Evolutionary conservation across 345 rosid genomes (phyloP), one percentile per base, ranked within the genome.

Genomic region (Ricinus communis): DNA sequence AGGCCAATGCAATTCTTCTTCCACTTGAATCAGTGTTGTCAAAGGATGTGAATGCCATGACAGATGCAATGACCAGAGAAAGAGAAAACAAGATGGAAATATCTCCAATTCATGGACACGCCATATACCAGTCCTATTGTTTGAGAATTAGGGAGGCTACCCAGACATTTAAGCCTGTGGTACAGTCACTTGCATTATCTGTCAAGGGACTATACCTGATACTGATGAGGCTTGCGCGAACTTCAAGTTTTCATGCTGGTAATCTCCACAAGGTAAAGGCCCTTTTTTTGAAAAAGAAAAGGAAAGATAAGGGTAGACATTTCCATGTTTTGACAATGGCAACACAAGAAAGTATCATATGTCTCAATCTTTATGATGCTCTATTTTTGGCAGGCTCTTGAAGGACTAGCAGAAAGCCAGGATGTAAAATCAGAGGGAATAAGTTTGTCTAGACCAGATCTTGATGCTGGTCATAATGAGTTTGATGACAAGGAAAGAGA

Each of bases 161-260:
- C 74, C 90, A 85, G 84, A 80, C 78, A 72, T 77, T 89, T 73
- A 85, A 81, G 77, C 89, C 87, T 43, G 76, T 79, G 78, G 80
- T 87, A 63, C 90, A 88, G 69, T 80, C 96, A 65, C 82, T 84
- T 65, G 54, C 74, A 68, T 62, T 57, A 70, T 83, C 92, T 36
- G 96, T 87, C 72, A 83, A 85, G 82, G 93, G 81, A 69, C 82
- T 93, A 30, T 80, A 84, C 79, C 78, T 84, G 50, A 80, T 91
- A 81, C 71, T 89, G 76, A 81, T 80, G 43, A 89, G 82, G 83
- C 97, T 93, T 71, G 98, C 97, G 49, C 85, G 83, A 74, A 82
- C 91, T 68, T 97, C 98, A 68, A 87, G 93, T 82, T 85, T 88
- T 46, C 97, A 91, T 79, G 89, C 97, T 25, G 93, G 96, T 63